Conservation (phyloP, 129 eudicot genomes). For the Sambucus nigra region DNA sequence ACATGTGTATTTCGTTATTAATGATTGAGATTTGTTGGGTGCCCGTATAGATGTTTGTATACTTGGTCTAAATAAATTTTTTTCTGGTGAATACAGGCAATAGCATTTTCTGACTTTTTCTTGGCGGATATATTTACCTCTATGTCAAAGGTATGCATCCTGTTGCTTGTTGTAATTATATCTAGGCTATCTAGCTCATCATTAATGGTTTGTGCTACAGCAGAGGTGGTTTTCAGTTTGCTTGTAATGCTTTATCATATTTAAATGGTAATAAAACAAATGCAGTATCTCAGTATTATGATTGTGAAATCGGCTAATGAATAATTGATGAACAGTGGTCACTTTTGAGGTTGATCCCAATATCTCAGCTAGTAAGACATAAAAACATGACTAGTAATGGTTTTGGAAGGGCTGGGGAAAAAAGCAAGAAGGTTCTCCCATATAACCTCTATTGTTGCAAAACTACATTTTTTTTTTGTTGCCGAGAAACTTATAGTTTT, state of each 20-base stretch:
- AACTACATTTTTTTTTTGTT: neutral
- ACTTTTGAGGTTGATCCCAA: slow-evolving; percentile 4
- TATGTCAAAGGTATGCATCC: slow-evolving; percentile 85
- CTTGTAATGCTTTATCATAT: neutral
- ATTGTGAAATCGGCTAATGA: neutral
- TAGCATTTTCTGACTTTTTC: slow-evolving; percentile 89
- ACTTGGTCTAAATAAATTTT: slow-evolving; percentile 12
- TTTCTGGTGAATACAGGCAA: slow-evolving; percentile 54
- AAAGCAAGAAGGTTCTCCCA: neutral
- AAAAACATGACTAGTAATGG: neutral
- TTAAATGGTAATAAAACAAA: neutral
- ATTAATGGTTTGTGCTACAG: too few relatives aligned
- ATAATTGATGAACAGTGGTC: neutral
- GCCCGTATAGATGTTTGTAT: neutral
- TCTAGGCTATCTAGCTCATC: neutral
- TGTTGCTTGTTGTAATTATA: neutral
- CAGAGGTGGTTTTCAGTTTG: neutral
- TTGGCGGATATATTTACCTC: slow-evolving; percentile 95
- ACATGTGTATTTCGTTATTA: neutral
- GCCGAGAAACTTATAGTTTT: neutral
- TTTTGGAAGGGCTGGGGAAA: neutral
- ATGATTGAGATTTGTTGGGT: neutral
- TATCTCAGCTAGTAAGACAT: too few relatives aligned
- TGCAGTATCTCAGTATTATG: neutral
- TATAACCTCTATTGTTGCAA: neutral